These are phyloP conservation scores for Candida buenavistaensis DNA, from an alignment of 1,139 yeast genomes.

Conservation along the genomic window DNA sequence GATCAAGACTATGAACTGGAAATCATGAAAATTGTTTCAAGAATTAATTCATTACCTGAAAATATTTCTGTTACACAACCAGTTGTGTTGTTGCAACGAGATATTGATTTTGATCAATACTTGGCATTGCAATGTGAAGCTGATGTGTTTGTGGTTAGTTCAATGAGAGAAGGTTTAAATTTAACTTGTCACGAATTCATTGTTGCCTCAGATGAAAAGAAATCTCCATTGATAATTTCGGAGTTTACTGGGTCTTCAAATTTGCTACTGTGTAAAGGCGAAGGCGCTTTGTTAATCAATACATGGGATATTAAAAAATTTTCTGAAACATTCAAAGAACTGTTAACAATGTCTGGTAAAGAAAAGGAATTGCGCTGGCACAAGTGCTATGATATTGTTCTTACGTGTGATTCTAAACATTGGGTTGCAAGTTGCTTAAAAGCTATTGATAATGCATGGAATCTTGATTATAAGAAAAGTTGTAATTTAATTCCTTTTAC, in stretches of 20 bases:
- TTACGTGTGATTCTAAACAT: constrained; percentile 64
- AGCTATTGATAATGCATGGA: constrained; percentile 65
- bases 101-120: constrained; percentile 85
- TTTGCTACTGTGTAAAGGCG: constrained; percentile 50
- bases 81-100: constrained; percentile 83
- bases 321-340: constrained; percentile 58
- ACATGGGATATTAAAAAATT: constrained; percentile 85
- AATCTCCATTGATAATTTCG: constrained; percentile 81
- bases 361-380: constrained; percentile 68
- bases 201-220: constrained; percentile 67
- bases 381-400: constrained; percentile 56
- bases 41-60: constrained; percentile 76
- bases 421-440: constrained; percentile 70
- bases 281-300: constrained; percentile 77
- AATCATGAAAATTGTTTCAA: constrained; percentile 72
- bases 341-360: constrained; percentile 60
- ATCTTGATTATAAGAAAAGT: constrained; percentile 42
- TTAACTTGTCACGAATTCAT: constrained; percentile 93
- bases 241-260: constrained; percentile 96
- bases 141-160: constrained; percentile 80
- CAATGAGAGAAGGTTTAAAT: constrained; percentile 96
- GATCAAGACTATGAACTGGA: constrained; percentile 68
- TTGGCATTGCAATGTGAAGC: constrained; percentile 85
- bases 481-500: constrained; percentile 28
- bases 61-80: constrained; percentile 81